Evolutionary conservation across 768 basidiomycete genomes (phyloP).

Genomic region (Boletellus emodensis): DNA sequence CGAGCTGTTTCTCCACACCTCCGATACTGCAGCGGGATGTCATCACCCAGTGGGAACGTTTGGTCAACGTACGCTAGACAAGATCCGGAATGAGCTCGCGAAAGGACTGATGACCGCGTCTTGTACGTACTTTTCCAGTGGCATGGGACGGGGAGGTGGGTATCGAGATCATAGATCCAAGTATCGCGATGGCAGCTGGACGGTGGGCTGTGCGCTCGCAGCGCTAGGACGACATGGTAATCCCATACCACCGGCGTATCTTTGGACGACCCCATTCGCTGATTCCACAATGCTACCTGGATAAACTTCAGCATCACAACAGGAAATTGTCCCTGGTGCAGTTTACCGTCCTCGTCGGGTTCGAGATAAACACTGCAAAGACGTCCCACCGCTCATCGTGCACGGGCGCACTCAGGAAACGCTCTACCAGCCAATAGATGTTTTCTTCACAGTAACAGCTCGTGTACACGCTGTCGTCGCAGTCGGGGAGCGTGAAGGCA

Average conservation of each 20-base stretch:
- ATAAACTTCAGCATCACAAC: slow-evolving; percentile 4
- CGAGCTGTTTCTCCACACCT: slow-evolving; percentile 36
- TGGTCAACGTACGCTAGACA: slow-evolving; percentile 41
- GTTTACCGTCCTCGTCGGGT: slow-evolving; percentile 51
- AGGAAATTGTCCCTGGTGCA: background rate
- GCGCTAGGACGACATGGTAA: slow-evolving; percentile 64
- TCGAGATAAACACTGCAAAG: slow-evolving; percentile 63
- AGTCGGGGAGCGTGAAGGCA: slow-evolving; percentile 21
- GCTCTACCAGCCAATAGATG: slow-evolving; percentile 53
- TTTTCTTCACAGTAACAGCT: slow-evolving; percentile 72
- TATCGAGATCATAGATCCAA: slow-evolving; percentile 75
- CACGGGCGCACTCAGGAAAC: slow-evolving; percentile 33
- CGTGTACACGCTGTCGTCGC: slow-evolving; percentile 44
- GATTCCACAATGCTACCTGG: slow-evolving; percentile 65
- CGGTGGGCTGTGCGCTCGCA: slow-evolving; percentile 24
- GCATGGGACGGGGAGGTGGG: slow-evolving; percentile 48
- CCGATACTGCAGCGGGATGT: slow-evolving; percentile 35
- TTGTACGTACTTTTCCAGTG: slow-evolving; percentile 41
- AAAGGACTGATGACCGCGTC: slow-evolving; percentile 1
- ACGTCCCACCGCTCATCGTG: slow-evolving; percentile 43
- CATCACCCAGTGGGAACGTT: slow-evolving; percentile 39
- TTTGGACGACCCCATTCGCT: slow-evolving; percentile 39
- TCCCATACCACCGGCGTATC: slow-evolving; percentile 60
- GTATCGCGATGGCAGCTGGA: slow-evolving; percentile 13
- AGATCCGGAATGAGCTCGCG: slow-evolving; percentile 16